Evolutionary conservation across 225 moss, liverwort and hornwort species (phyloP).

Genomic region (Pseudisothecium myosuroides): DNA sequence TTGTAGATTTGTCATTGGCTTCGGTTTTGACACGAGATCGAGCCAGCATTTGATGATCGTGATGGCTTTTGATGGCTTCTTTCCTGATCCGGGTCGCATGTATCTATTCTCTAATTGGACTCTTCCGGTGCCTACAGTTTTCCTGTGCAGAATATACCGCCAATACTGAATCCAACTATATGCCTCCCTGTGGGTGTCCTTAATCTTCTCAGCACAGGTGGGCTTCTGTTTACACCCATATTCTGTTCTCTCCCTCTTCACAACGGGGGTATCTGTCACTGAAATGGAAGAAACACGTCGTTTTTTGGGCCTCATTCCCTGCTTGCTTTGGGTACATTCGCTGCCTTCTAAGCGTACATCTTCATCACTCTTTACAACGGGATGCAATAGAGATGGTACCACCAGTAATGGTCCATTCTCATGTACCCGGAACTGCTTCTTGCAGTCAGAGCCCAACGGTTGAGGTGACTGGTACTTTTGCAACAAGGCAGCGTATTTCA

Average conservation of each 20-base stretch:
- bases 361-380: not conserved
- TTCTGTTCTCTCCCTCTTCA: constrained; percentile 16
- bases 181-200: constrained; percentile 1
- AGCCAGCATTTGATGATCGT: constrained; percentile 33
- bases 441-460: not conserved
- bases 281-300: not conserved
- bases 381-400: not conserved
- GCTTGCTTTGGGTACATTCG: not conserved
- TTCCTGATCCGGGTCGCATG: constrained; percentile 18
- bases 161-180: constrained; percentile 49
- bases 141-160: constrained; percentile 23
- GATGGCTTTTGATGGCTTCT: constrained; percentile 27
- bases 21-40: constrained; percentile 16
- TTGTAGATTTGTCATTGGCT: not conserved
- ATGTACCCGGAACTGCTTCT: not conserved
- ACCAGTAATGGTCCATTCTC: not conserved
- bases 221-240: not conserved
- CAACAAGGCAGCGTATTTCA: constrained; percentile 40
- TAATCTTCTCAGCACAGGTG: not conserved
- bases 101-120: constrained; percentile 29
- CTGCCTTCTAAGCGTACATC: not conserved
- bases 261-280: not conserved
- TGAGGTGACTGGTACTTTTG: constrained; percentile 1
- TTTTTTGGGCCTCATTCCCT: not conserved
- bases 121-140: constrained; percentile 14